phyloP scores from a whole-genome alignment of 768 basidiomycete genomes.

The Lactarius deliciosus region DNA sequence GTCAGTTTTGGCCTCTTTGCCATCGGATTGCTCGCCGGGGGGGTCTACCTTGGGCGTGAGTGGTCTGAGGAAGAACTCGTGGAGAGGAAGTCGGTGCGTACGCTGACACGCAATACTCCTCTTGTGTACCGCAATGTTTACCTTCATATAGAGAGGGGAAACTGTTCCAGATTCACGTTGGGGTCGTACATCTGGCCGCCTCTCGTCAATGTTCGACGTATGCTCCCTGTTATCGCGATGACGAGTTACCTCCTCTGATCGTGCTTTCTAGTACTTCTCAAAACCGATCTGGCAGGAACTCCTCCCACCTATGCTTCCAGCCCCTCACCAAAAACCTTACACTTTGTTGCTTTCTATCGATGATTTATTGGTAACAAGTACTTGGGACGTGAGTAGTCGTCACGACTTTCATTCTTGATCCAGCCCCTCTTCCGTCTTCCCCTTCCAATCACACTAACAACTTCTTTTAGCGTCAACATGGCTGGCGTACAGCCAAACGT shows the following conservation, averaged over 20 bases:
- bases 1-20: slow-evolving; percentile 53
- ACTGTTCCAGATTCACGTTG: slow-evolving; percentile 61
- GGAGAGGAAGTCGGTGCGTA: slow-evolving; percentile 58
- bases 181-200: slow-evolving; percentile 62
- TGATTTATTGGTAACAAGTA: slow-evolving; percentile 85
- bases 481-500: slow-evolving; percentile 97
- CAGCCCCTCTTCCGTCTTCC: neutral
- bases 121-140: slow-evolving; percentile 9
- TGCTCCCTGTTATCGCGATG: slow-evolving; percentile 33
- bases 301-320: slow-evolving; percentile 80
- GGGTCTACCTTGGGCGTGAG: slow-evolving; percentile 70
- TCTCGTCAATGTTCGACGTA: slow-evolving; percentile 68
- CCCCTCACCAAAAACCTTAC: slow-evolving; percentile 85
- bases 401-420: neutral
- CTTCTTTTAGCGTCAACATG: slow-evolving; percentile 69
- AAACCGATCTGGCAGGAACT: slow-evolving; percentile 93
- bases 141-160: slow-evolving; percentile 48
- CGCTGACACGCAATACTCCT: slow-evolving; percentile 1
- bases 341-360: slow-evolving; percentile 91
- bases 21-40: slow-evolving; percentile 55
- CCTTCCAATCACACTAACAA: neutral
- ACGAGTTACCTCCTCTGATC: neutral
- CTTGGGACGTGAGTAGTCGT: slow-evolving; percentile 85
- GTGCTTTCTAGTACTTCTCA: slow-evolving; percentile 68
- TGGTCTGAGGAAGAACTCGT: slow-evolving; percentile 76